These are phyloP conservation scores for Sporothrix sp. DNA, from an alignment of 2,329 filamentous ascomycete genomes.

Conservation along the genomic window DNA sequence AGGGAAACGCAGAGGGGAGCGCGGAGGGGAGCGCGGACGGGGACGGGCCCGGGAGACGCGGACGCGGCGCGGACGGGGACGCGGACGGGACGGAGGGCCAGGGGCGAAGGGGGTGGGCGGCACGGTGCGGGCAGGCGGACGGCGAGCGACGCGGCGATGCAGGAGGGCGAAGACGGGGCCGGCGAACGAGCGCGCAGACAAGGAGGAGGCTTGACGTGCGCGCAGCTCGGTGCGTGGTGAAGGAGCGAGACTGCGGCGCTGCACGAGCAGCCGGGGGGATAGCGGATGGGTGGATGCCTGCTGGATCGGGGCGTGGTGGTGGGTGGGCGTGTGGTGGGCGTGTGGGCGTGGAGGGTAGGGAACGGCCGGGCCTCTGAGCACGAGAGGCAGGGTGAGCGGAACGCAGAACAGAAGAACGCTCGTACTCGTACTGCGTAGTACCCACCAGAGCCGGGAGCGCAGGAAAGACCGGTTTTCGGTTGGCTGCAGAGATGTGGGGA, in stretches of 20 bases:
- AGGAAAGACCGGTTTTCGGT: not conserved
- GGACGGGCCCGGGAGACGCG: no score
- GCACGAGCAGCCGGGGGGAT: no score
- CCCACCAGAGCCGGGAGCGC: no score
- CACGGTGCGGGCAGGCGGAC: no score
- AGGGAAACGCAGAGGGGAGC: not conserved
- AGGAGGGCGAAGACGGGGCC: not conserved
- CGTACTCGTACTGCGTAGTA: no score
- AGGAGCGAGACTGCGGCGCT: constrained; percentile 2
- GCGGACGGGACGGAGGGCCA: no score
- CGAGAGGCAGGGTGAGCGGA: constrained; percentile 2
- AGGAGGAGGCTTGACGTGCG: not conserved
- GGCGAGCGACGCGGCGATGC: not conserved
- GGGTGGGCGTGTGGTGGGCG: constrained; percentile 1
- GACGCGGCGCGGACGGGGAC: no score
- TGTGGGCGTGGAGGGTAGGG: not conserved
- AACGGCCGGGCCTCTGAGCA: constrained; percentile 9
- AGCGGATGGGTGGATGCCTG: constrained; percentile 10
- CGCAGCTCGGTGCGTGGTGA: constrained; percentile 1
- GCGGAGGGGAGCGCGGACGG: not conserved
- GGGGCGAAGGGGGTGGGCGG: no score
- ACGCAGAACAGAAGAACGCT: no score
- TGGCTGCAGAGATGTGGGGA: not conserved
- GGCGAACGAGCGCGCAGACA: not conserved
- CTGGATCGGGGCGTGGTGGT: not conserved